Evolutionary conservation across 208 protist species (phyloP), one percentile per base, ranked within the genome.

Genomic region (Crithidia acanthocephali): DNA sequence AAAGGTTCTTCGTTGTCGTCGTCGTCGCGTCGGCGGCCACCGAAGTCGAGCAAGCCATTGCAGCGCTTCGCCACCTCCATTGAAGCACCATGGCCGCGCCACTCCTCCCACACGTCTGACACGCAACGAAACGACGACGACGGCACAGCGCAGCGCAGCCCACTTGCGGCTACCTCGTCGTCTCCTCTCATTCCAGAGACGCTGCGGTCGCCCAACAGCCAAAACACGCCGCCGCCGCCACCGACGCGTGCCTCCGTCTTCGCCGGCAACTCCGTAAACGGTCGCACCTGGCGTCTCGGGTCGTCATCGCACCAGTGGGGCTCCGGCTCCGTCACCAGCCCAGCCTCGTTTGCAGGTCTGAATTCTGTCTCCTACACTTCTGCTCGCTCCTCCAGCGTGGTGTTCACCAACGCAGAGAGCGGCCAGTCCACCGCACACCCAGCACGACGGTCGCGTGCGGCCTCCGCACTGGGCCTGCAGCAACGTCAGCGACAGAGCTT

Each of bases 371-470:
- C 61, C 25, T n/a, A 37, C 22, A 32, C 20, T 15, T 47, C 51
- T 10, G 23, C 23, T 1, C 32, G 27, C 28, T 35, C 35, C 13
- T 66, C 56, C 32, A 66, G 27, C n/a, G 53, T 57, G 8, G 27
- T 59, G 11, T 50, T 65, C 33, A 59, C 35, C 18, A 35, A 51
- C 9, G 27, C 18, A 10, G 25, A 32, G 18, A 51, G 27, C 13
- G 35, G 23, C 8, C 33, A 20, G 18, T 18, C 51, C 20, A 44
- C 13, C 33, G 62, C 56, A 15, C 55, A 69, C 55, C 71, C 71
- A 4, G 71, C 55, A 18, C 23, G 45, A n/a, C 25, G 55, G 8
- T 76, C 71, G 2, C 71, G 56, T 44, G 30, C 45, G 11, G 27
- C 48, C 28, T 76, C 55, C 7, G 25, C 42, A 20, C 20, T 35